Conservation (phyloP, 176 grass and related monocot species). For the Avena atlantica region DNA sequence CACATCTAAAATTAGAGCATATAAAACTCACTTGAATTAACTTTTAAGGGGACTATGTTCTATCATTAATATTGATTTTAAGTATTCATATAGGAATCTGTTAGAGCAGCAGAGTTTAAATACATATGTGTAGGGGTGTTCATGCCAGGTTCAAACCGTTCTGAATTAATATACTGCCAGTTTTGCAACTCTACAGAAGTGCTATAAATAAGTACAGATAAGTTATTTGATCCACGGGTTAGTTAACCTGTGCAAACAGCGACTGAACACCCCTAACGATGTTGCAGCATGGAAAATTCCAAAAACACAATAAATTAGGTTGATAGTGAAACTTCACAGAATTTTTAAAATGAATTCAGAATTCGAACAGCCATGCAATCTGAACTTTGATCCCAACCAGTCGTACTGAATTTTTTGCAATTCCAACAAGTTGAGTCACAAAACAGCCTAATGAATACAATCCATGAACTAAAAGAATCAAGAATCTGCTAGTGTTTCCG, state of each 20-base stretch:
- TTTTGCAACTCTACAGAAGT: neutral
- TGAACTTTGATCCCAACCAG: neutral
- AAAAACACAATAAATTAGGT: neutral
- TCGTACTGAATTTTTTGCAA: neutral
- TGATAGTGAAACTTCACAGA: neutral
- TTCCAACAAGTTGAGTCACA: neutral
- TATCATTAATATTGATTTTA: constrained; percentile 5
- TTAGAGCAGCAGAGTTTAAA: neutral
- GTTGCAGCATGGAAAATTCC: neutral
- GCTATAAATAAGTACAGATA: neutral
- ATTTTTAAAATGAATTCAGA: neutral
- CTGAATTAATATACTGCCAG: neutral
- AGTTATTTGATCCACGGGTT: neutral
- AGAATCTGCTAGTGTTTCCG: neutral
- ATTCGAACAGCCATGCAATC: neutral
- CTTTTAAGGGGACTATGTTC: neutral
- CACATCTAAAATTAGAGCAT: neutral
- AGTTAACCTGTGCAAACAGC: neutral
- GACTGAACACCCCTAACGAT: neutral
- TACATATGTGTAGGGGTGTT: neutral
- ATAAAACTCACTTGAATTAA: neutral
- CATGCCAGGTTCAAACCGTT: neutral
- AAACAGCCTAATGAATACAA: neutral
- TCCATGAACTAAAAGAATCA: neutral
- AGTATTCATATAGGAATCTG: neutral